phyloP scores from a whole-genome alignment of 768 basidiomycete species.

The Rickenella mellea region DNA sequence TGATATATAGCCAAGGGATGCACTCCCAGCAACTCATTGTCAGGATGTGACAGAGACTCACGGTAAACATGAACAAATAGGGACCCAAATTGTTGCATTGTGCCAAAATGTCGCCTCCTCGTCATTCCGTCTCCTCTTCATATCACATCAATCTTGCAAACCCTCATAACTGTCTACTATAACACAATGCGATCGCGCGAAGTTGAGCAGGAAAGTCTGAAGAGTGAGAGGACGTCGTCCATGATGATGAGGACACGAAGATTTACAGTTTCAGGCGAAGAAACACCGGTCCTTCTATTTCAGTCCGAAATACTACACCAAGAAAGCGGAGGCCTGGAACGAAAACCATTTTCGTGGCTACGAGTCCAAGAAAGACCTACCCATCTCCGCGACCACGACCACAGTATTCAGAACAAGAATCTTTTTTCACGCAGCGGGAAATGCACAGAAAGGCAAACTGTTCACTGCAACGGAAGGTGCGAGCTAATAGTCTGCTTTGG shows the following conservation, averaged over 20 bases:
- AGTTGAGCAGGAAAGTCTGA: no score
- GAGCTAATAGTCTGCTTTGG: no score
- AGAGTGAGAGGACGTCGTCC: background rate
- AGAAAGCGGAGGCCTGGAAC: slow-evolving; percentile 1
- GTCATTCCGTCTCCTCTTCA: no score
- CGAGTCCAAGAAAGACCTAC: background rate
- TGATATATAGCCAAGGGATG: no score
- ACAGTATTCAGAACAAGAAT: slow-evolving; percentile 12
- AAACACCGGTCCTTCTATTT: background rate
- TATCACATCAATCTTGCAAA: no score
- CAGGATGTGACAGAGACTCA: no score
- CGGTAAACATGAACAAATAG: no score
- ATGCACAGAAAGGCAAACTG: slow-evolving; percentile 8
- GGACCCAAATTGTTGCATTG: no score
- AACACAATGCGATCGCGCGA: no score
- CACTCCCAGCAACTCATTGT: no score
- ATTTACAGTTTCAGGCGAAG: background rate
- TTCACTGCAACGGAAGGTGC: slow-evolving; percentile 22
- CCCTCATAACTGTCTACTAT: no score
- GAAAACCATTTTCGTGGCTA: background rate
- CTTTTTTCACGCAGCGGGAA: slow-evolving; percentile 14
- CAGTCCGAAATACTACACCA: background rate
- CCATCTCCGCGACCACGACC: slow-evolving; percentile 5
- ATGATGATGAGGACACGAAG: background rate
- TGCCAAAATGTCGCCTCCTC: no score